Evolutionary conservation across 495 filamentous ascomycete species (phyloP).

Genomic region (Physcia stellaris): DNA sequence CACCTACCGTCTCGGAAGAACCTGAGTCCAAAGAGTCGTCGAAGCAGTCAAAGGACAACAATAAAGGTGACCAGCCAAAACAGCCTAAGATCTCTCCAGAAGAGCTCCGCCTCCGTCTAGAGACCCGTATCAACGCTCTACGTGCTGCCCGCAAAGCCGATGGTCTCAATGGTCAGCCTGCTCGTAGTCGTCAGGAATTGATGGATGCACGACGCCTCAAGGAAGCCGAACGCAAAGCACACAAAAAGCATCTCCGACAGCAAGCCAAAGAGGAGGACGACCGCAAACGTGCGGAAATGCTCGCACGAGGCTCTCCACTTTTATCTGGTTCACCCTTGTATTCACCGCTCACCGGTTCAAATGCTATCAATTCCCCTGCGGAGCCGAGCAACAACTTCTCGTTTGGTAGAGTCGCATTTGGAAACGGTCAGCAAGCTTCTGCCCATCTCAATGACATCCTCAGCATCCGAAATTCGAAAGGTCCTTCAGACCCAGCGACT

Average conservation of each 20-base stretch:
- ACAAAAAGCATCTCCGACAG: conserved; percentile 68
- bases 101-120: conserved; percentile 58
- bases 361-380: not conserved
- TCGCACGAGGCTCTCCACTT: conserved; percentile 44
- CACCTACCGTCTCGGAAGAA: conserved; percentile 34
- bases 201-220: conserved; percentile 80
- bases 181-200: conserved; percentile 73
- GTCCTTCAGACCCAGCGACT: conserved; percentile 66
- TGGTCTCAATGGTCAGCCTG: conserved; percentile 60
- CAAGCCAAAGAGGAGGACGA: conserved; percentile 67
- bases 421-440: conserved; percentile 66
- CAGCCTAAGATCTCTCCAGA: conserved; percentile 46
- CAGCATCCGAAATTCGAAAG: conserved; percentile 45
- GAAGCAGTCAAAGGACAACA: not conserved
- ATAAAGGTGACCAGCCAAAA: conserved; percentile 34
- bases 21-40: conserved; percentile 22
- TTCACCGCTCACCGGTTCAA: conserved; percentile 9
- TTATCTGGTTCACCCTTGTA: conserved; percentile 31
- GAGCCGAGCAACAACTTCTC: conserved; percentile 53
- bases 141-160: conserved; percentile 68
- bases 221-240: conserved; percentile 67
- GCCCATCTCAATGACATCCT: conserved; percentile 46
- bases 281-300: conserved; percentile 50
- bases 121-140: conserved; percentile 67
- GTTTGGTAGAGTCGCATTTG: conserved; percentile 77